Percentiles rank a stretch among this genome's conserved stretches.
phyloP scores from a whole-genome alignment of 352 stramenopile genomes.

The Phytopythium mirpurense region DNA sequence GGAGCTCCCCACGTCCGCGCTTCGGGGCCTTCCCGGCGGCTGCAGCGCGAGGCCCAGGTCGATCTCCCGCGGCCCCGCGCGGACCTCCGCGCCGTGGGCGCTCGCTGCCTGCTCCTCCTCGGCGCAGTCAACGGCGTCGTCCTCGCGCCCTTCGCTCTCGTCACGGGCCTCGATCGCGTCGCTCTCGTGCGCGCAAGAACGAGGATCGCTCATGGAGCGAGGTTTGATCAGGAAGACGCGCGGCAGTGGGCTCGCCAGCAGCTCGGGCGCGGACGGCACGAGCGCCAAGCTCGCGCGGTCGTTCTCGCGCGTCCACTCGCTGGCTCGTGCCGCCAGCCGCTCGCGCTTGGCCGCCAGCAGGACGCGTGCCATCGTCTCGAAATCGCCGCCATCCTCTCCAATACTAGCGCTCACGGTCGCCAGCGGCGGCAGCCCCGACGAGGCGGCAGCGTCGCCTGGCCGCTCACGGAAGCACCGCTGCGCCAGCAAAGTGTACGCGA shows the following conservation, averaged over 20 bases:
- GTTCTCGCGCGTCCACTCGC: slow-evolving; percentile 20
- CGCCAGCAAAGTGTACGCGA: slow-evolving; percentile 17
- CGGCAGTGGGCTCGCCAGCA: slow-evolving; percentile 12
- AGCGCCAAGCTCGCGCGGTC: slow-evolving; percentile 25
- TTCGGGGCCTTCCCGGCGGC: neutral
- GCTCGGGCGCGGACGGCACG: slow-evolving; percentile 15
- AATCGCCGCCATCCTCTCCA: neutral
- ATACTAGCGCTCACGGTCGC: slow-evolving; percentile 9
- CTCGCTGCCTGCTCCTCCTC: neutral
- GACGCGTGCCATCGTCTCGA: neutral
- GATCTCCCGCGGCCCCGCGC: neutral
- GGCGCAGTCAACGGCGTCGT: neutral
- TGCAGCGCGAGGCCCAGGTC: neutral
- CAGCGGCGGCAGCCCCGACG: slow-evolving; percentile 13
- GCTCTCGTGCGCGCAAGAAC: neutral
- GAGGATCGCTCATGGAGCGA: slow-evolving; percentile 5
- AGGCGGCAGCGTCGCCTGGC: slow-evolving; percentile 1
- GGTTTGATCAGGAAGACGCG: slow-evolving; percentile 31
- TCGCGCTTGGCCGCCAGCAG: slow-evolving; percentile 11
- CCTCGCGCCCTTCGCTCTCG: neutral
- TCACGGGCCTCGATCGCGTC: neutral
- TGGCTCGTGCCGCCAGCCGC: slow-evolving; percentile 6
- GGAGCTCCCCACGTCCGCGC: neutral
- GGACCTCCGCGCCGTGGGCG: neutral
- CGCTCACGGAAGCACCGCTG: slow-evolving; percentile 17